These are phyloP conservation scores for Nitzschia sp. DNA, from an alignment of 108 stramenopile species.

Conservation along the genomic window DNA sequence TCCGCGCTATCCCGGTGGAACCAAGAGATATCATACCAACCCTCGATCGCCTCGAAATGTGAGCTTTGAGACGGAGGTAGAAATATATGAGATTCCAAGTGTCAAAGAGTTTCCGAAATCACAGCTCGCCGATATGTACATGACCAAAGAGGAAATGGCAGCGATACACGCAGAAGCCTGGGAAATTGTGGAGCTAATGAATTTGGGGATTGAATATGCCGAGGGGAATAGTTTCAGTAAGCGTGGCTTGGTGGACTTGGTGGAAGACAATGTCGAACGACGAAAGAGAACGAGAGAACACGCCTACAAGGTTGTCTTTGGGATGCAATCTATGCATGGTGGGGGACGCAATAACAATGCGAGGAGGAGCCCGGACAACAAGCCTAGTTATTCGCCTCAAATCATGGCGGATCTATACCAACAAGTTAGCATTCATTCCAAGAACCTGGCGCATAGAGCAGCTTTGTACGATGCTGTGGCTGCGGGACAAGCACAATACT, in stretches of 20 bases:
- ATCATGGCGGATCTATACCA: constrained; percentile 14
- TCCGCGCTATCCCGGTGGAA: constrained; percentile 4
- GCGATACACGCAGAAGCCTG: constrained; percentile 32
- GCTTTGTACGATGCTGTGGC: constrained; percentile 20
- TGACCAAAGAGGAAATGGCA: constrained; percentile 35
- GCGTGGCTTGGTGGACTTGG: constrained; percentile 34
- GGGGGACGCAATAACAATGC: no score
- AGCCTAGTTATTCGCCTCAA: constrained; percentile 6
- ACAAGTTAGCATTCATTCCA: neutral
- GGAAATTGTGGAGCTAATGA: constrained; percentile 39
- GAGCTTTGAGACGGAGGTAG: constrained; percentile 1
- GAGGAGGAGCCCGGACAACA: neutral
- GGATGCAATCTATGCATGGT: constrained; percentile 17
- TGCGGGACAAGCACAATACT: constrained; percentile 1
- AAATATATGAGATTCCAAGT: constrained; percentile 24
- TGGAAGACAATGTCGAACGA: constrained; percentile 33
- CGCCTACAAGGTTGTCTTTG: constrained; percentile 41
- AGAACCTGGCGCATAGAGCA: constrained; percentile 2
- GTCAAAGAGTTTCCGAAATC: neutral
- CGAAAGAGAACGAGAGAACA: constrained; percentile 27
- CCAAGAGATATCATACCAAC: neutral
- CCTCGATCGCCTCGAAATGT: constrained; percentile 1
- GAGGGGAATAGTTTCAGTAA: constrained; percentile 34
- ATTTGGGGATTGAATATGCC: constrained; percentile 32
- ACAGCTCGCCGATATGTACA: constrained; percentile 10